phyloP scores from a whole-genome alignment of 192 early-diverging fungal genomes.

The Ambispora gerdemannii region DNA sequence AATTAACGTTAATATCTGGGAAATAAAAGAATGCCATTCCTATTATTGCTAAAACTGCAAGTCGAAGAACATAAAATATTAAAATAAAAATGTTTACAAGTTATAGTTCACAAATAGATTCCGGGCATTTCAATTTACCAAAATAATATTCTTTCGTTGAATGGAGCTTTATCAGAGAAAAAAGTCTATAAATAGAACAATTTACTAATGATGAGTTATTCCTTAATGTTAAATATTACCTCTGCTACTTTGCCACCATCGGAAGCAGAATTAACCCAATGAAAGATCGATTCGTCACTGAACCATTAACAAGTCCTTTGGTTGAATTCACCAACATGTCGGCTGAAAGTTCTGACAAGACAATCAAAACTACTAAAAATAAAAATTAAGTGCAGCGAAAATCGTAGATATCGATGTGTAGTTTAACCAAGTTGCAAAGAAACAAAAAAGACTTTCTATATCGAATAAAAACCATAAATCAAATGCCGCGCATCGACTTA shows the following conservation, averaged over 20 bases:
- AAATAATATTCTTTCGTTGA: slow-evolving; percentile 90
- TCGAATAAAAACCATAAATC: slow-evolving; percentile 61
- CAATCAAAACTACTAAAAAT: slow-evolving; percentile 61
- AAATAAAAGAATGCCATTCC: slow-evolving; percentile 78
- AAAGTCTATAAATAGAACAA: slow-evolving; percentile 60
- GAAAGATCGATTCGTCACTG: slow-evolving; percentile 75
- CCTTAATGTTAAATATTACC: slow-evolving; percentile 26
- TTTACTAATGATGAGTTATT: background rate
- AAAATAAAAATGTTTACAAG: slow-evolving; percentile 39
- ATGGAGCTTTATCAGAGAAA: slow-evolving; percentile 74
- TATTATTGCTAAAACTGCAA: slow-evolving; percentile 81
- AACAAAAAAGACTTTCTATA: slow-evolving; percentile 53
- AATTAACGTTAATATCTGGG: too few relatives aligned
- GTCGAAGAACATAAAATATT: slow-evolving; percentile 58
- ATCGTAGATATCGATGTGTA: slow-evolving; percentile 32
- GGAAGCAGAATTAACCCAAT: slow-evolving; percentile 89
- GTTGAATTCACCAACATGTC: slow-evolving; percentile 84
- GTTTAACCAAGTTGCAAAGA: slow-evolving; percentile 74
- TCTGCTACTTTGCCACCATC: slow-evolving; percentile 89
- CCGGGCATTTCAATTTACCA: background rate
- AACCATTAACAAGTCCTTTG: slow-evolving; percentile 66
- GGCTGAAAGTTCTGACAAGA: slow-evolving; percentile 73
- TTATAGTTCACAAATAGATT: slow-evolving; percentile 77
- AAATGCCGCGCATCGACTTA: slow-evolving; percentile 67
- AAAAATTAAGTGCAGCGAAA: slow-evolving; percentile 40